These are phyloP conservation scores for Fusarium longipes DNA, from an alignment of 2,329 filamentous ascomycete species.

Conservation along the genomic window DNA sequence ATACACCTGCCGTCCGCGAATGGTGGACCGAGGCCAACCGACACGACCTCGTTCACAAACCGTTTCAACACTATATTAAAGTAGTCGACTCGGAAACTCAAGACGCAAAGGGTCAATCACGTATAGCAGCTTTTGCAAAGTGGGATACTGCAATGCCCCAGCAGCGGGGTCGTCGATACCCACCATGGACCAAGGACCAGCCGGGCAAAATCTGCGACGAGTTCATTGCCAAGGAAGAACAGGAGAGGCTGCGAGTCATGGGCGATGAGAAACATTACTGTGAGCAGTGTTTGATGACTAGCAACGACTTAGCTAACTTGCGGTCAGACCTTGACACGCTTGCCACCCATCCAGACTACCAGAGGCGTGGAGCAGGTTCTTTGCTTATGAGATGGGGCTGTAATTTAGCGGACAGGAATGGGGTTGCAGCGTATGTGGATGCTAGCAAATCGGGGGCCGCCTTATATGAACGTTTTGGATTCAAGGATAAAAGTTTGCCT, in stretches of 20 bases:
- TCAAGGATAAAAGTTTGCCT: slow-evolving; percentile 30
- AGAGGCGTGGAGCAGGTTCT: slow-evolving; percentile 41
- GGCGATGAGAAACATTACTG: slow-evolving; percentile 32
- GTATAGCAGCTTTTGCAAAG: slow-evolving; percentile 37
- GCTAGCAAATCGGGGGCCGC: slow-evolving; percentile 32
- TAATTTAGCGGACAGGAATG: slow-evolving; percentile 36
- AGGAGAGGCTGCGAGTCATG: slow-evolving; percentile 32
- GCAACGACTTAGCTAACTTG: neutral
- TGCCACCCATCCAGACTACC: slow-evolving; percentile 44
- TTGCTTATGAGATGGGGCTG: slow-evolving; percentile 44
- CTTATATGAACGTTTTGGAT: slow-evolving; percentile 30
- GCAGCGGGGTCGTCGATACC: slow-evolving; percentile 33
- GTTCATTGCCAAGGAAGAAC: slow-evolving; percentile 30
- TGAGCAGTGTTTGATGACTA: neutral
- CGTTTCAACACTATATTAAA: slow-evolving; percentile 37
- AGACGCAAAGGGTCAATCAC: slow-evolving; percentile 10
- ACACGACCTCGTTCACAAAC: slow-evolving; percentile 26
- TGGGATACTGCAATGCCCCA: slow-evolving; percentile 31
- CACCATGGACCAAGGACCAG: slow-evolving; percentile 32
- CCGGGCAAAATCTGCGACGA: slow-evolving; percentile 24
- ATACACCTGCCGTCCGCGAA: slow-evolving; percentile 28
- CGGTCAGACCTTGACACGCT: slow-evolving; percentile 43
- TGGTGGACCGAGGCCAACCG: slow-evolving; percentile 38
- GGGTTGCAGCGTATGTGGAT: slow-evolving; percentile 42
- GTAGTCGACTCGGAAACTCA: slow-evolving; percentile 22